These are phyloP conservation scores for Trametes cinnabarina DNA, from an alignment of 768 basidiomycete genomes.

Conservation along the genomic window DNA sequence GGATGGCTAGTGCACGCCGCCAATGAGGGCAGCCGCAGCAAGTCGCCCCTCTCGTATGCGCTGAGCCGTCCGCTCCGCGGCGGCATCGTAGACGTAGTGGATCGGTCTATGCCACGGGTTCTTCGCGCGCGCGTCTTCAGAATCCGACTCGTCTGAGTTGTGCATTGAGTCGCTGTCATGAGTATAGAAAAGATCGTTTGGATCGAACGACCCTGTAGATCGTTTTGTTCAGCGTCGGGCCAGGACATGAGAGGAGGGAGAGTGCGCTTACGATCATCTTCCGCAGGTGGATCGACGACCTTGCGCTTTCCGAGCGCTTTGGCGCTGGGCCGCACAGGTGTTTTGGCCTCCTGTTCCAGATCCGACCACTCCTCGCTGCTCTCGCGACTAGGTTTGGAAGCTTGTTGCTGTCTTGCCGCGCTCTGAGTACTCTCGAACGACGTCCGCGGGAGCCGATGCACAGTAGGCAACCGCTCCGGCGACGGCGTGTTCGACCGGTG, in stretches of 20 bases:
- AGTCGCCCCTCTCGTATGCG: conserved; percentile 45
- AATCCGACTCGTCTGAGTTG: conserved; percentile 44
- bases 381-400: conserved; percentile 27
- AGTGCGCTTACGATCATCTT: conserved; percentile 44
- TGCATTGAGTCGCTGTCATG: conserved; percentile 42
- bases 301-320: conserved; percentile 88
- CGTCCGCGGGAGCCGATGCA: conserved; percentile 10
- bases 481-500: conserved; percentile 71
- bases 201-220: conserved; percentile 45
- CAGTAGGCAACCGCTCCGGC: conserved; percentile 42
- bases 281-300: conserved; percentile 54
- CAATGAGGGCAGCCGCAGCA: conserved; percentile 25
- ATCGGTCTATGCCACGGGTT: conserved; percentile 45
- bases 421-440: conserved; percentile 3
- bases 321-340: conserved; percentile 66
- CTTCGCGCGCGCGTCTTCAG: conserved; percentile 41
- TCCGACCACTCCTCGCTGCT: conserved; percentile 22
- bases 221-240: not conserved
- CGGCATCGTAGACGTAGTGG: conserved; percentile 89
- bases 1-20: conserved; percentile 26
- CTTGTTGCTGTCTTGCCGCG: not conserved
- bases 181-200: conserved; percentile 56
- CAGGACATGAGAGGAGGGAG: not conserved
- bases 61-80: conserved; percentile 73
- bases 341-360: conserved; percentile 20